Percentiles rank a stretch among this genome's conserved stretches.
Evolutionary conservation across 2,329 filamentous ascomycete species (phyloP).

Genomic region (Fusarium azukiicola): DNA sequence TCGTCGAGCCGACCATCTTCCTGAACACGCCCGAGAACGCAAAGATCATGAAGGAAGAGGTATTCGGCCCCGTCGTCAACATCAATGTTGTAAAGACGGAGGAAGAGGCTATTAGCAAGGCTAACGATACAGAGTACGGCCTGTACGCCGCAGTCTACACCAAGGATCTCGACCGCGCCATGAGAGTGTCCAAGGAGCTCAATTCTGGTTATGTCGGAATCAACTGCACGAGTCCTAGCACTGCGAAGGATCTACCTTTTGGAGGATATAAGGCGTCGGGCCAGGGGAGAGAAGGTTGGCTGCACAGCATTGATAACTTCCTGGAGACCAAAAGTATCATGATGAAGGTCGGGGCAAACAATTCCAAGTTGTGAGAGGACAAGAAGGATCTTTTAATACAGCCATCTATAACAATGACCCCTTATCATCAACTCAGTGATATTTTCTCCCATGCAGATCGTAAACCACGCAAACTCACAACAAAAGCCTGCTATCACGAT

Average conservation of each 20-base stretch:
- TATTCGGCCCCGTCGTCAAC: conserved; percentile 82
- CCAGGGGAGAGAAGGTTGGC: conserved; percentile 35
- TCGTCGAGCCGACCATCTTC: conserved; percentile 46
- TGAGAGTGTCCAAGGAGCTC: conserved; percentile 72
- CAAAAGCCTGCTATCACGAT: too few relatives aligned
- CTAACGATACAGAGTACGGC: conserved; percentile 73
- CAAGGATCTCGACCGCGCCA: conserved; percentile 70
- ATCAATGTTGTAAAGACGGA: conserved; percentile 69
- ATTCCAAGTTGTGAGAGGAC: conserved; percentile 30
- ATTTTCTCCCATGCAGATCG: too few relatives aligned
- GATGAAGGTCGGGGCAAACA: conserved; percentile 40
- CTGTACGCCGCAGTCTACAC: conserved; percentile 79
- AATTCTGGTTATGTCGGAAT: conserved; percentile 82
- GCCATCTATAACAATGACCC: neutral
- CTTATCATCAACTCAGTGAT: neutral
- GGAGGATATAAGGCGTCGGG: conserved; percentile 45
- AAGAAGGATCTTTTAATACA: neutral
- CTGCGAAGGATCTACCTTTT: conserved; percentile 38
- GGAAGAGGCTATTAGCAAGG: conserved; percentile 57
- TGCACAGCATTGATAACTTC: conserved; percentile 47
- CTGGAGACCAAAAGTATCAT: conserved; percentile 49
- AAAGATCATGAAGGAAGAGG: conserved; percentile 78
- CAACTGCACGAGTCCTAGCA: conserved; percentile 63
- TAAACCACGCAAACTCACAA: too few relatives aligned
- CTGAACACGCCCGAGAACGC: conserved; percentile 52